phyloP scores from a whole-genome alignment of 2,329 filamentous ascomycete genomes.

The Fusarium secorum region DNA sequence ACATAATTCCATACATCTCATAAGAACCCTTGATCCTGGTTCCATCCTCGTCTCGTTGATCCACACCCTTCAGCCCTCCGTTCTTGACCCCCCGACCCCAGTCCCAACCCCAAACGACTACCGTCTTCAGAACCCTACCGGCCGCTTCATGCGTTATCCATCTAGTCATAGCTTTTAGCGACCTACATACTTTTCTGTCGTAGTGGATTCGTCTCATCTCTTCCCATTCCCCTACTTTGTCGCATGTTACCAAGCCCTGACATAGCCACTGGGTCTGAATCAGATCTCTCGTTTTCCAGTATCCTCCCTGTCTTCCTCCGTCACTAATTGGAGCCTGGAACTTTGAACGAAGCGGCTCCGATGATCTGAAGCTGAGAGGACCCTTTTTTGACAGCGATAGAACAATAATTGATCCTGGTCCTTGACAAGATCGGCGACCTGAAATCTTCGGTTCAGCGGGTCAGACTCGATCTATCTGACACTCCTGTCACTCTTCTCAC shows the following conservation, averaged over 20 bases:
- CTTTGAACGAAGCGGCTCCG: conserved; percentile 21
- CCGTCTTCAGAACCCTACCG: conserved; percentile 42
- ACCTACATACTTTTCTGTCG: conserved; percentile 35
- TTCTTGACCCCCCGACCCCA: conserved; percentile 35
- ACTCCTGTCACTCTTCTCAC: conserved; percentile 20
- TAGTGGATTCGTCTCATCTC: conserved; percentile 44
- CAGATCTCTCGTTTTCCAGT: conserved; percentile 17
- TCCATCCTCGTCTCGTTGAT: conserved; percentile 32
- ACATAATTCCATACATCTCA: conserved; percentile 8
- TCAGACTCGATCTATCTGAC: conserved; percentile 33
- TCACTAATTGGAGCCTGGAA: conserved; percentile 21
- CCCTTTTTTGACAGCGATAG: conserved; percentile 12
- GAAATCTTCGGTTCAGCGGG: conserved; percentile 35
- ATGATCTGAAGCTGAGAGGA: conserved; percentile 28
- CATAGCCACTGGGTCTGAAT: conserved; percentile 25
- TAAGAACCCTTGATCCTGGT: conserved; percentile 30
- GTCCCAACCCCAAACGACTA: conserved; percentile 43
- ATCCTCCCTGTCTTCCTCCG: conserved; percentile 6
- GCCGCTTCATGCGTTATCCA: conserved; percentile 41
- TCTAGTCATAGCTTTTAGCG: conserved; percentile 38
- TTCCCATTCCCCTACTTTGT: conserved; percentile 33
- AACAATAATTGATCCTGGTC: conserved; percentile 22
- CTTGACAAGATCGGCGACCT: conserved; percentile 34
- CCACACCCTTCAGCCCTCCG: conserved; percentile 41
- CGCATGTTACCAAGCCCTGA: conserved; percentile 26